phyloP scores from a whole-genome alignment of 2,329 filamentous ascomycete genomes.

The Thielaviopsis ethacetica region DNA sequence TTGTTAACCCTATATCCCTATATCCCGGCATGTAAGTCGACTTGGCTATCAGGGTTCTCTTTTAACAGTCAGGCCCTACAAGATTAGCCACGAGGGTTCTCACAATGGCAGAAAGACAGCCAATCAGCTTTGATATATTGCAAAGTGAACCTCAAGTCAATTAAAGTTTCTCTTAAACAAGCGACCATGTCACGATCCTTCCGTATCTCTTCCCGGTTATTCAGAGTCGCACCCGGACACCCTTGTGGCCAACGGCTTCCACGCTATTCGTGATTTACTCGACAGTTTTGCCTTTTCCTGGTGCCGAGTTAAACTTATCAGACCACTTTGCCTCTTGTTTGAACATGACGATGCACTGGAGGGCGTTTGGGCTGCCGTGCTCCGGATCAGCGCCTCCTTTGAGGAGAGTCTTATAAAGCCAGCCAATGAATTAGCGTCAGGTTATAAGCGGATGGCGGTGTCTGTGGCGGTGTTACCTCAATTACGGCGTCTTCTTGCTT shows the following conservation, averaged over 20 bases:
- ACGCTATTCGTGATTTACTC: neutral
- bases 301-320: constrained; percentile 30
- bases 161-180: neutral
- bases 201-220: neutral
- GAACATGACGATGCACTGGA: constrained; percentile 33
- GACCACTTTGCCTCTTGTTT: constrained; percentile 35
- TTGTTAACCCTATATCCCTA: neutral
- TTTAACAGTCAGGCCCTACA: neutral
- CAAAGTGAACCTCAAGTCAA: neutral
- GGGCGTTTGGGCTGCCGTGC: constrained; percentile 31
- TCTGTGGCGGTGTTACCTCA: constrained; percentile 23
- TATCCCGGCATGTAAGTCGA: neutral
- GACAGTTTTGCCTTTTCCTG: constrained; percentile 28
- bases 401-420: constrained; percentile 24
- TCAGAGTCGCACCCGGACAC: neutral
- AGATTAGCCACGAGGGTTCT: neutral
- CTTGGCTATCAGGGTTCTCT: neutral
- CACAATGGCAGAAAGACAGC: neutral
- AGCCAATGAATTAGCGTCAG: neutral
- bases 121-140: neutral
- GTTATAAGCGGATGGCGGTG: neutral
- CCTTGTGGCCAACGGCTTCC: neutral
- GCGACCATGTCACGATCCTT: neutral
- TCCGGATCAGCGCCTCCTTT: constrained; percentile 39
- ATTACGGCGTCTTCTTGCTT: constrained; percentile 52